Evolutionary conservation across 2,329 filamentous ascomycete genomes (phyloP), one percentile per base, ranked within the genome.

Genomic region (Magnaporthiopsis rhizophila): DNA sequence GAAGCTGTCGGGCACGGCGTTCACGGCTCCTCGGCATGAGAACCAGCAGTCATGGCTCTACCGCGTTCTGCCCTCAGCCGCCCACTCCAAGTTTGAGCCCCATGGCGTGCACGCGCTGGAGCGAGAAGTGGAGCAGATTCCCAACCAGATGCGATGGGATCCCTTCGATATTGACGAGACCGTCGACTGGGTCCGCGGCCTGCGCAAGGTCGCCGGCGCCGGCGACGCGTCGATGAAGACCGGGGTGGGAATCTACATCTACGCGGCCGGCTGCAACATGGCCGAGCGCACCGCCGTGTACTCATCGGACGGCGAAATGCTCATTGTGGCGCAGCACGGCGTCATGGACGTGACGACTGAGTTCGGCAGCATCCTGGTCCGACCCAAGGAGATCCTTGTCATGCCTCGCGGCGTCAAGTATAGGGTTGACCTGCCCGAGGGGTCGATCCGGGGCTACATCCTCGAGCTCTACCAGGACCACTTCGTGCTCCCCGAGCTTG

Each of bases 121-220:
- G 61, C 21, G 64, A 34, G 84, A 84, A 71, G 82, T 91, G 69
- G 86, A 89, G 69, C 87, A 91, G 69, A 89, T 92, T 62, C 91
- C 91, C 5, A 92, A 93, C 72, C 90, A 94, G 75, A 80, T 94
- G 36, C 85, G 90, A 68, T 95, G 91, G 91, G 87, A 90, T 68
- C 88, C 80, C 2, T 91, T 92, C 72, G 87, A 92, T 69, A 77
- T 74, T 77, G 7, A 80, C 8, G 5, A 34, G 32, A 34, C 5
- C 32, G 32, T 34, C 32, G 32, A 85, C 67, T 87, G 86, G 64
- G 78, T 86, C 58, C 77, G 78, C 8, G 81, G 82, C 1, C 76
- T 94, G 67, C 86, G 89, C 66, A 81, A 93, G 26, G 81, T 96
- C 13, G 91, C 90, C 2, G 91, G 91, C 3, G 86, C 91, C 0